Evolutionary conservation across 768 basidiomycete species (phyloP).

Genomic region (Leucocoprinus leucothites): DNA sequence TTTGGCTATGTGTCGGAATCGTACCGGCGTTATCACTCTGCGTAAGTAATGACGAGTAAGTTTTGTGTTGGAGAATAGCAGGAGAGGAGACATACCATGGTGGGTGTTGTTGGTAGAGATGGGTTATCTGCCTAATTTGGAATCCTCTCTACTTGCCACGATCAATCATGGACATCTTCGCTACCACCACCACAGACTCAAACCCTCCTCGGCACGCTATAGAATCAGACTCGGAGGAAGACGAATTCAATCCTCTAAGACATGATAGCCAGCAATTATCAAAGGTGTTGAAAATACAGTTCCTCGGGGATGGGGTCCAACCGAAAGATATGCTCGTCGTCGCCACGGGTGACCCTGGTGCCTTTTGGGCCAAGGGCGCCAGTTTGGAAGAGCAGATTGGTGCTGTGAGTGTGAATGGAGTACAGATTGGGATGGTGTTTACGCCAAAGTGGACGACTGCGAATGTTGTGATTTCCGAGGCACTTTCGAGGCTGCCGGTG

Average conservation of each 20-base stretch:
- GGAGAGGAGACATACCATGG: slow-evolving; percentile 25
- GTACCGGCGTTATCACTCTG: slow-evolving; percentile 21
- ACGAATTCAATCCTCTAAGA: slow-evolving; percentile 48
- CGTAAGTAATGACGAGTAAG: not conserved
- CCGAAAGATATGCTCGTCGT: slow-evolving; percentile 34
- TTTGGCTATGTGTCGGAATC: slow-evolving; percentile 9
- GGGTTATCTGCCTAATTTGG: slow-evolving; percentile 8
- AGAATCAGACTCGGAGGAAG: slow-evolving; percentile 64
- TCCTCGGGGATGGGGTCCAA: slow-evolving; percentile 31
- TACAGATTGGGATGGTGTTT: slow-evolving; percentile 50
- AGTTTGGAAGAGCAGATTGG: slow-evolving; percentile 51
- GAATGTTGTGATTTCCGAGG: slow-evolving; percentile 52
- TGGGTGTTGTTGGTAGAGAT: slow-evolving; percentile 15
- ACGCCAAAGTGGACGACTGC: slow-evolving; percentile 44
- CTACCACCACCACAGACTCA: slow-evolving; percentile 50
- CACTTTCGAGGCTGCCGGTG: slow-evolving; percentile 43
- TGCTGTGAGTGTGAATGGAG: slow-evolving; percentile 39
- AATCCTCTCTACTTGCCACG: too few species aligned
- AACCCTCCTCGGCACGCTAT: slow-evolving; percentile 58
- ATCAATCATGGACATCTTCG: slow-evolving; percentile 17
- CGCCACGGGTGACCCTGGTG: slow-evolving; percentile 43
- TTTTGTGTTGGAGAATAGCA: not conserved
- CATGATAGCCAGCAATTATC: slow-evolving; percentile 15
- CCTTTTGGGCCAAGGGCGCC: slow-evolving; percentile 49
- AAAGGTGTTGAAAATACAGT: slow-evolving; percentile 26